A percentile compares a stretch with the other conserved stretches of the same genome.
Conservation (phyloP, 2,329 filamentous ascomycete species). For the Aureobasidium leucospermi region DNA sequence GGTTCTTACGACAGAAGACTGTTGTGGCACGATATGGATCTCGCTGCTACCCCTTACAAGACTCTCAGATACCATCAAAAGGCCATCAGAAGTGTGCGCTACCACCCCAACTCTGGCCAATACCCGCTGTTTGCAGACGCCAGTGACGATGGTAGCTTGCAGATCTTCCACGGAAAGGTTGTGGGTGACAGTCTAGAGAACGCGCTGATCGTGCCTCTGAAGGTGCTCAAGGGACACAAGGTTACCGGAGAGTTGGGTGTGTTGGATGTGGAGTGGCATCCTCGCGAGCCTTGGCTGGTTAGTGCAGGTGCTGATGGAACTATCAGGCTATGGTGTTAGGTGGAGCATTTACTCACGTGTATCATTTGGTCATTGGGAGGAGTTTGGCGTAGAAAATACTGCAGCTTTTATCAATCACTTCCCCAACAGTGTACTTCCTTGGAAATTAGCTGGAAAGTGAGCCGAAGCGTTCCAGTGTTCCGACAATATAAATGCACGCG, state of each 20-base stretch:
- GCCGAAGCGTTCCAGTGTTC: background rate
- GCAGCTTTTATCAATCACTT: background rate
- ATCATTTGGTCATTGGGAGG: slow-evolving; percentile 12
- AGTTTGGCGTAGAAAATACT: slow-evolving; percentile 9
- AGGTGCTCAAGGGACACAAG: slow-evolving; percentile 85
- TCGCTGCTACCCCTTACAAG: slow-evolving; percentile 87
- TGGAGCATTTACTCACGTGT: background rate
- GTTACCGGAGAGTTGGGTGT: slow-evolving; percentile 81
- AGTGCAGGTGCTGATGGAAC: slow-evolving; percentile 93
- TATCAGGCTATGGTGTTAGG: slow-evolving; percentile 70
- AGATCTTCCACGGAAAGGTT: slow-evolving; percentile 96
- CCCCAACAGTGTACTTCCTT: background rate
- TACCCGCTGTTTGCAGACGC: slow-evolving; percentile 88
- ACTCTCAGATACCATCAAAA: slow-evolving; percentile 91
- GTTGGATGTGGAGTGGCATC: slow-evolving; percentile 94
- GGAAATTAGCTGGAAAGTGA: background rate
- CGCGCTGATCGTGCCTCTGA: slow-evolving; percentile 90
- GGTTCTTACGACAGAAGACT: slow-evolving; percentile 90
- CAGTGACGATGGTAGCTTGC: slow-evolving; percentile 86
- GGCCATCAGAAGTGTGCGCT: slow-evolving; percentile 83
- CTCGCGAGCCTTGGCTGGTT: slow-evolving; percentile 85
- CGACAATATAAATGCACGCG: background rate
- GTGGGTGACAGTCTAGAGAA: slow-evolving; percentile 94
- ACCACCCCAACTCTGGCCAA: slow-evolving; percentile 58
- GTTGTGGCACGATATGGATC: slow-evolving; percentile 93